Evolutionary conservation across 2,329 filamentous ascomycete species (phyloP).

Genomic region (Zymoseptoria ardabiliae): DNA sequence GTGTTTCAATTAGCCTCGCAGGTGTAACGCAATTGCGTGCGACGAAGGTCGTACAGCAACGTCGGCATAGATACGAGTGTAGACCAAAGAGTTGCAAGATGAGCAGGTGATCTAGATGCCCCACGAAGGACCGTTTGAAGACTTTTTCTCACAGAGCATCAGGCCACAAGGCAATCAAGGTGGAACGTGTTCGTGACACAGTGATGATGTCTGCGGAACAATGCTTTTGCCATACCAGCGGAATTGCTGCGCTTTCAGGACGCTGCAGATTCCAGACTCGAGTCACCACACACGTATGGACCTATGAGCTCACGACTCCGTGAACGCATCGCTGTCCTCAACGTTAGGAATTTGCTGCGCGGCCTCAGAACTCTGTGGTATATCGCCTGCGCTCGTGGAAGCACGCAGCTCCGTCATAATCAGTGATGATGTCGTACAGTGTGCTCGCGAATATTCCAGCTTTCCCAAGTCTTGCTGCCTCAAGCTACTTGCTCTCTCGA

Average conservation of each 20-base stretch:
- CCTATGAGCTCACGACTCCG: not conserved
- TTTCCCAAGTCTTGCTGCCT: not conserved
- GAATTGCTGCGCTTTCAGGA: not conserved
- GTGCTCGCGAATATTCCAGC: not conserved
- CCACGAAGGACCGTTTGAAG: not conserved
- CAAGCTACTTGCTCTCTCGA: not conserved
- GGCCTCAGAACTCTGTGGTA: not conserved
- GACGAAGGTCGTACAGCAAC: not conserved
- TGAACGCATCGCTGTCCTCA: not conserved
- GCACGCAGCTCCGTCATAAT: not conserved
- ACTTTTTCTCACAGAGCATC: not conserved
- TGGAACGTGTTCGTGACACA: not conserved
- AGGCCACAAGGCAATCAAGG: not conserved
- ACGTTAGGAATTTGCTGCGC: not conserved
- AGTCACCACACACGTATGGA: not conserved
- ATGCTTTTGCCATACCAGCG: not conserved
- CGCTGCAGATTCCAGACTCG: not conserved
- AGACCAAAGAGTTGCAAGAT: not conserved
- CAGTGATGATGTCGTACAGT: not conserved
- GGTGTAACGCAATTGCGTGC: not conserved
- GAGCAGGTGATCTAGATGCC: not conserved
- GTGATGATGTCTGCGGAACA: not conserved
- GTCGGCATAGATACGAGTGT: not conserved
- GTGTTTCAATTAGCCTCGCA: not conserved
- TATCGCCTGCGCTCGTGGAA: not conserved